Percentiles rank a stretch among this genome's conserved stretches.
Conservation (phyloP, 176 grass and related monocot genomes). For the Sorghum bicolor region DNA sequence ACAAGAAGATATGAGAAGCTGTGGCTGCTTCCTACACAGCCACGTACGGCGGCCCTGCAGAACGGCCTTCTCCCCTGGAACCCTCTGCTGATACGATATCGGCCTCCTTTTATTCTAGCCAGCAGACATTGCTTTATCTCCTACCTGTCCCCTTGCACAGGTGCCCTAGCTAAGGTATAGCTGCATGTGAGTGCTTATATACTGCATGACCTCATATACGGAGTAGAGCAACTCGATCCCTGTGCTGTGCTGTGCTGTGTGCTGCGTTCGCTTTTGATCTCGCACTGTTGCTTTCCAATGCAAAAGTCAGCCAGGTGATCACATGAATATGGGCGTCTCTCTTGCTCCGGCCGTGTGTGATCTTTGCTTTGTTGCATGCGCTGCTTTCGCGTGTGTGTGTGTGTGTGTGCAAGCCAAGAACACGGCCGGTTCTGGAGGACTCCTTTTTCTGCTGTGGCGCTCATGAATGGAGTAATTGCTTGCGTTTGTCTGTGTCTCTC, state of each 20-base stretch:
- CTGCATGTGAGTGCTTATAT: conserved; percentile 63
- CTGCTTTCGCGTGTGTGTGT: not conserved
- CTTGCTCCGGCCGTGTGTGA: not conserved
- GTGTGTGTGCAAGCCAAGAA: not conserved
- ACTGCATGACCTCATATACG: conserved; percentile 45
- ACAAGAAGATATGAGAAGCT: not conserved
- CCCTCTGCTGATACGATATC: not conserved
- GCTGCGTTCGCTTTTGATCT: not conserved
- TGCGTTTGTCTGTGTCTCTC: conserved; percentile 20
- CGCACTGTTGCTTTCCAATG: conserved; percentile 30
- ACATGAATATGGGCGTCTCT: conserved; percentile 30
- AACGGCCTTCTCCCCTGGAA: conserved; percentile 8
- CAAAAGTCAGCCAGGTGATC: conserved; percentile 60
- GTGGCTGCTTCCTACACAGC: conserved; percentile 18
- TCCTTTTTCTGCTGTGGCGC: conserved; percentile 14
- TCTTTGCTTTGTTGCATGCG: conserved; percentile 23
- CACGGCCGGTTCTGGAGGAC: conserved; percentile 23
- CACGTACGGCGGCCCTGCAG: conserved; percentile 16
- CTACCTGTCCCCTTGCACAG: conserved; percentile 46
- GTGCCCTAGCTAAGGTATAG: not conserved
- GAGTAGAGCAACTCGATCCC: not conserved
- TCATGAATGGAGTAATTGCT: conserved; percentile 49
- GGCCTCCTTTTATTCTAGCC: conserved; percentile 35
- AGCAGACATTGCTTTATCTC: not conserved
- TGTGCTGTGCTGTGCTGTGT: not conserved